Evolutionary conservation across 2,329 filamentous ascomycete genomes (phyloP), one percentile per base, ranked within the genome.

Genomic region (Chaetomiaceae sp.): DNA sequence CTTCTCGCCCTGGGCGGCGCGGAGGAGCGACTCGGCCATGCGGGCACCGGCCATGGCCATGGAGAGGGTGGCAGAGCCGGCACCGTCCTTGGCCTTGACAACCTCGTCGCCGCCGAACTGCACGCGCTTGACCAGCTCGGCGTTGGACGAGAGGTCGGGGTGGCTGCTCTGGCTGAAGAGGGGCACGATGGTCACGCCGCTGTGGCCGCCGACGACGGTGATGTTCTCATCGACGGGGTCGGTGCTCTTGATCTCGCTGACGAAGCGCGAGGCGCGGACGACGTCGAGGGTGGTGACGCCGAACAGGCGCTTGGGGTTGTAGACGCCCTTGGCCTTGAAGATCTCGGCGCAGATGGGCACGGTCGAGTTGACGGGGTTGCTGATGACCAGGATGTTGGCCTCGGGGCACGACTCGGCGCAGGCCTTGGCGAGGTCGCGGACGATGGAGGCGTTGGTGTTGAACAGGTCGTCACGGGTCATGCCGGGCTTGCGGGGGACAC

Each of bases 381-480:
- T 83, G 77, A 99, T 99, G 80, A 99, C 83, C 70, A 97, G 84
- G 72, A 97, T 81, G 77, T 95, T 95, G 74, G 93, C 93, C 60
- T 96, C 81, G 66, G 93, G 93, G 69, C 86, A 82, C 63, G 88
- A 82, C 67, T 95, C 84, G 67, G 93, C 93, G 68, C 83, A 85
- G 66, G 90, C 91, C 83, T 96, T 95, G 77, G 92, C 91, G 61
- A 99, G 85, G 75, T 97, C 93, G 69, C 92, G 91, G 71, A 99
- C 93, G 73, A 99, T 99, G 71, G 89, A 95, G 73, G 93, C 93
- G 75, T 99, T 99, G 82, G 92, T 99, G 85, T 97, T 97, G 90
- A 99, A 99, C 60, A 99, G 86, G 72, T 99, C 92, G 76, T 99
- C 93, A 81, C 93, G 91, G 77, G 88, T 95, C 93, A 99, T 99